Conservation (phyloP, 2,329 filamentous ascomycete species). For the Clarireedia hainanense region DNA sequence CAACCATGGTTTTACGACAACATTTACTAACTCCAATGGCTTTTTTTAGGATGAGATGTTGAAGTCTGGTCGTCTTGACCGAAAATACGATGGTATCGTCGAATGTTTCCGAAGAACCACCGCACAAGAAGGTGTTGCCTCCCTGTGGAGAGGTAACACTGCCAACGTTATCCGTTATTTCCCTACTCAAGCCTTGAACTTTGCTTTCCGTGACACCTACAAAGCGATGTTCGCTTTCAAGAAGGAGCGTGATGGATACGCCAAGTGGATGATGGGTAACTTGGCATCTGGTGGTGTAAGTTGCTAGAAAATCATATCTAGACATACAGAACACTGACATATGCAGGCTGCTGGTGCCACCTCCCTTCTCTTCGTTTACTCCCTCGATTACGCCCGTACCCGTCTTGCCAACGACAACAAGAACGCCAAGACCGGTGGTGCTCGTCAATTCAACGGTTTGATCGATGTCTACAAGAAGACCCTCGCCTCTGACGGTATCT, state of each 20-base stretch:
- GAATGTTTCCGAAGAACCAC: constrained; percentile 96
- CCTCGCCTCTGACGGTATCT: constrained; percentile 94
- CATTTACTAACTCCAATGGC: constrained; percentile 14
- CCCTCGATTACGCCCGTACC: constrained; percentile 99
- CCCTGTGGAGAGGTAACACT: constrained; percentile 99
- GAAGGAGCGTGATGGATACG: constrained; percentile 98
- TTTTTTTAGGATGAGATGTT: constrained; percentile 92
- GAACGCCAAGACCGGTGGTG: constrained; percentile 93
- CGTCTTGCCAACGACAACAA: constrained; percentile 99
- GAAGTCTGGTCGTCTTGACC: constrained; percentile 95
- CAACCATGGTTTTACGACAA: background rate
- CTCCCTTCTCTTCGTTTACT: constrained; percentile 99
- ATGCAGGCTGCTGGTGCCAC: constrained; percentile 90
- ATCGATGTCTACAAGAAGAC: constrained; percentile 99
- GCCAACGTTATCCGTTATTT: constrained; percentile 99
- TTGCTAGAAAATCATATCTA: constrained; percentile 24
- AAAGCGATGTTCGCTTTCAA: constrained; percentile 99
- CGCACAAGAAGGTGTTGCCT: constrained; percentile 84
- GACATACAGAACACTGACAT: constrained; percentile 9
- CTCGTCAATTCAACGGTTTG: constrained; percentile 99
- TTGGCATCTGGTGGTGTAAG: constrained; percentile 98
- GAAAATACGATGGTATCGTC: constrained; percentile 85
- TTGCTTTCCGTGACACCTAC: constrained; percentile 99
- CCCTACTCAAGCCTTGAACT: constrained; percentile 99
- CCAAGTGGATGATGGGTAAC: constrained; percentile 99